phyloP scores from a whole-genome alignment of 2,329 filamentous ascomycete species.

The Colletotrichum sp. region DNA sequence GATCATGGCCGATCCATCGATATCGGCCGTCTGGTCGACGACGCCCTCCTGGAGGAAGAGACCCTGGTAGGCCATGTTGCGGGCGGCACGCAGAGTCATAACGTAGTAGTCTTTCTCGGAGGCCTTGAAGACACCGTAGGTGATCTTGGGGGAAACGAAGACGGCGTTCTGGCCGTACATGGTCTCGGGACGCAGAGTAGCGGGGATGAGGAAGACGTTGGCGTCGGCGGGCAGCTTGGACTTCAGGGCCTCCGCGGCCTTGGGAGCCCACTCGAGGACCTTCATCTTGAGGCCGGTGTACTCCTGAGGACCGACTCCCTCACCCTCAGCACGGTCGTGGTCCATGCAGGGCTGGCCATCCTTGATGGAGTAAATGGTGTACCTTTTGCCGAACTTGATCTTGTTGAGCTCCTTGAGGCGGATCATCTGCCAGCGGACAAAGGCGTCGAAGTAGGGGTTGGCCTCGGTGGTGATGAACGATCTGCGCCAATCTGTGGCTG shows the following conservation, averaged over 20 bases:
- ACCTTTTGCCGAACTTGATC: constrained; percentile 91
- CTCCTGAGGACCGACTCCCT: constrained; percentile 35
- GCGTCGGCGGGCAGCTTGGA: constrained; percentile 80
- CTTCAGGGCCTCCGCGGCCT: constrained; percentile 73
- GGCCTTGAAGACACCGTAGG: constrained; percentile 86
- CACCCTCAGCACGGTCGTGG: constrained; percentile 51
- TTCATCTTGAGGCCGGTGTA: constrained; percentile 93
- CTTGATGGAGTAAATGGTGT: constrained; percentile 92
- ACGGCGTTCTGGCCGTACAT: constrained; percentile 99
- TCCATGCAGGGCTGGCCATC: constrained; percentile 49
- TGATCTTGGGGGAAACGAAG: constrained; percentile 90
- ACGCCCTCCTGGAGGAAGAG: constrained; percentile 80
- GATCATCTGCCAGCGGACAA: constrained; percentile 97
- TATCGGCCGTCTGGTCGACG: constrained; percentile 74
- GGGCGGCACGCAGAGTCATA: constrained; percentile 81
- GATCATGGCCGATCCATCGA: constrained; percentile 80
- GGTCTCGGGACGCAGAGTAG: constrained; percentile 92
- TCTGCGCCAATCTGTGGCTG: constrained; percentile 43
- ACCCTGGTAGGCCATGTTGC: constrained; percentile 96
- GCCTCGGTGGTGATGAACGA: constrained; percentile 83
- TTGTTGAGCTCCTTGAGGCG: constrained; percentile 87
- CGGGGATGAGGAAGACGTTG: constrained; percentile 87
- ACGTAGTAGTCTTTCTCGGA: constrained; percentile 82
- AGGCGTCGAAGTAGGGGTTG: constrained; percentile 92
- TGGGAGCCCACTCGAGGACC: constrained; percentile 86